Base-by-base conservation (phyloP, 192 early-diverging fungal species). In the Pilobolus umbonatus region DNA sequence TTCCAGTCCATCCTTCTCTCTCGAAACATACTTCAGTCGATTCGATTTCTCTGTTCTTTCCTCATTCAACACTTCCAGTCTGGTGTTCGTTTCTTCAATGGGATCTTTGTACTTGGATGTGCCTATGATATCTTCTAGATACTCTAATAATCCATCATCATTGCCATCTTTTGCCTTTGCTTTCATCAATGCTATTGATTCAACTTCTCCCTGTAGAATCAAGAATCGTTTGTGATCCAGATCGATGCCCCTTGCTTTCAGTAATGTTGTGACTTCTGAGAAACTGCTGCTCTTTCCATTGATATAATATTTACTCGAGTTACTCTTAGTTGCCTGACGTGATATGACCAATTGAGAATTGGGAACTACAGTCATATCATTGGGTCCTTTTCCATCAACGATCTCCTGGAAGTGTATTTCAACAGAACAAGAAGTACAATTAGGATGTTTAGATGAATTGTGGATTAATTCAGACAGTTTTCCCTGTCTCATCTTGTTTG, bases 141-240 rank as follows among this genome's bases (percentile, higher is more conserved):
- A 99, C 68, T 99, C 97, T 5, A 99, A 80, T 38, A 99, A 71
- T 1, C 95, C 96, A 55, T 98, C 96, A 51, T 99, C 96, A 66
- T 89, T 77, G 25, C 93, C 95, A 31, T 69, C 91, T 57, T 84
- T 84, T 14, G 88, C 95, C 68, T 96, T 97, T 4, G 95, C 84
- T 65, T 97, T 98, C 97, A 98, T 99, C 52, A 90, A 85, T 11
- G 95, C 78, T 54, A 99, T 99, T 15, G 91, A 95, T 70, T 99
- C 97, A n/a, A 99, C 95, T 62, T 99, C 97, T 54, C 97, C 97
- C 81, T 91, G 94, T 56, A 99, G 72, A 59, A 99, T 99, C 57
- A 99, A 66, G 58, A 99, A 99, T 31, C 97, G 85, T 65, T 99
- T 97, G 75, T 99, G 97, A 71, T 95, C 93, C 65, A 99, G 68